Evolutionary conservation across 2,329 filamentous ascomycete genomes (phyloP).

Genomic region (Hypoxylon sp.): DNA sequence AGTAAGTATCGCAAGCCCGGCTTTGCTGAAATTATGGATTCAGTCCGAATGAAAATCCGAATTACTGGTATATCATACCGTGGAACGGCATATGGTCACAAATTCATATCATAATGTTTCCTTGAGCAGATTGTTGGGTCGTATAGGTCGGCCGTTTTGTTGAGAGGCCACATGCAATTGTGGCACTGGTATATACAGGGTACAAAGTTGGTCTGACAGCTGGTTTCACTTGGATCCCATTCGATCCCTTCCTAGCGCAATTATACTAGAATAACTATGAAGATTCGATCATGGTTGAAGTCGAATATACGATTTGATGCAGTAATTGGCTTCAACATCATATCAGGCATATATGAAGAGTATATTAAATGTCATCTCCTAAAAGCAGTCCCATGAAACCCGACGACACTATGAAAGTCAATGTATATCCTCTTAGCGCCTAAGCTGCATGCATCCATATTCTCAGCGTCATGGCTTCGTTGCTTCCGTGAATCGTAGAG

Average conservation of each 20-base stretch:
- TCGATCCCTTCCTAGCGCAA: slow-evolving; percentile 4
- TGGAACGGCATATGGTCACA: background rate
- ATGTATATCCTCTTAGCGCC: slow-evolving; percentile 38
- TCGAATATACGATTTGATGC: slow-evolving; percentile 5
- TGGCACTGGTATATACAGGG: slow-evolving; percentile 2
- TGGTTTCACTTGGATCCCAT: slow-evolving; percentile 31
- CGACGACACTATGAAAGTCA: slow-evolving; percentile 31
- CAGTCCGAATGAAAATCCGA: background rate
- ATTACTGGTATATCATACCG: background rate
- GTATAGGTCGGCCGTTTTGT: slow-evolving; percentile 34
- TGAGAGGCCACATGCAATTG: slow-evolving; percentile 31
- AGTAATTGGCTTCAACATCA: background rate
- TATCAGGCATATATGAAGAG: slow-evolving; percentile 24
- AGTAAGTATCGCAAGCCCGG: background rate
- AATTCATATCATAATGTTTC: slow-evolving; percentile 2
- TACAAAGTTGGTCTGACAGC: slow-evolving; percentile 26
- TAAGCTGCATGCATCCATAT: slow-evolving; percentile 40
- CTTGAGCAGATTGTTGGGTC: slow-evolving; percentile 11
- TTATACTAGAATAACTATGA: slow-evolving; percentile 9
- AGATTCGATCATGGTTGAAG: slow-evolving; percentile 2
- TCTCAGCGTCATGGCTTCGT: slow-evolving; percentile 43
- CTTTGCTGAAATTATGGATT: background rate
- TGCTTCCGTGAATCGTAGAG: slow-evolving; percentile 22
- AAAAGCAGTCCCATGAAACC: slow-evolving; percentile 38
- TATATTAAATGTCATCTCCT: slow-evolving; percentile 45